Base-by-base conservation (phyloP, 1,139 yeast genomes). In the Blastobotrys indianensis region DNA sequence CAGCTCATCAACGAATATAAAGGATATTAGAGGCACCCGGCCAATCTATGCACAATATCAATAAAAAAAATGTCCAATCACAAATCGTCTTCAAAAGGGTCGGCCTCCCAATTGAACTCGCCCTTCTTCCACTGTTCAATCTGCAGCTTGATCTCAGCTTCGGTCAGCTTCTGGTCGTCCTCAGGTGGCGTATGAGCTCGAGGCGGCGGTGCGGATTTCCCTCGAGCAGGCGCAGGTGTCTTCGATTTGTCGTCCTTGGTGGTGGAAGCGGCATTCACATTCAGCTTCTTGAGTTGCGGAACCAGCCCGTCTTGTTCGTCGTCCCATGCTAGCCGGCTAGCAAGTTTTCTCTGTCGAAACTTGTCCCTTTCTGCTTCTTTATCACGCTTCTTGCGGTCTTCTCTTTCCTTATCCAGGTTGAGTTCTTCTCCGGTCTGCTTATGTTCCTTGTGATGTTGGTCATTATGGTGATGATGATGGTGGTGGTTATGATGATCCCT, bases 341-440 rank as follows among this genome's bases (percentile, higher is more conserved):
- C 17, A 6, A 41, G 33, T 15, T 41, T 41, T n/a, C 35, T 33
- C 34, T 41, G 44, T 15, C 44, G 32, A 17, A 15, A 41, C 29
- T 28, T 25, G 3, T 41, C 44, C 10, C 44, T 39, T 36, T 41
- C 40, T 32, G 29, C 37, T 2, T 42, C 45, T 25, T 42, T 37
- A 13, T 25, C 28, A 23, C 29, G 6, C 30, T 31, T 32, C 39
- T 42, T 32, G 31, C 13, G 11, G 12, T 33, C 40, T 15, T 37
- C 32, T 12, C 12, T 5, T 23, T 12, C 17, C 25, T 36, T 17
- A 16, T 11, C 13, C 13, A 4, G 13, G 13, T 30, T 8, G 32
- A 5, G 8, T 16, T 16, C n/a, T 8, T 20, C 25, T 7, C 25
- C 7, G 25, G 25, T 20, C 25, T 4, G 25, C 7, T 20, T 20